phyloP scores from a whole-genome alignment of 371 early-diverging fungal species.

The Mortierella sp. region DNA sequence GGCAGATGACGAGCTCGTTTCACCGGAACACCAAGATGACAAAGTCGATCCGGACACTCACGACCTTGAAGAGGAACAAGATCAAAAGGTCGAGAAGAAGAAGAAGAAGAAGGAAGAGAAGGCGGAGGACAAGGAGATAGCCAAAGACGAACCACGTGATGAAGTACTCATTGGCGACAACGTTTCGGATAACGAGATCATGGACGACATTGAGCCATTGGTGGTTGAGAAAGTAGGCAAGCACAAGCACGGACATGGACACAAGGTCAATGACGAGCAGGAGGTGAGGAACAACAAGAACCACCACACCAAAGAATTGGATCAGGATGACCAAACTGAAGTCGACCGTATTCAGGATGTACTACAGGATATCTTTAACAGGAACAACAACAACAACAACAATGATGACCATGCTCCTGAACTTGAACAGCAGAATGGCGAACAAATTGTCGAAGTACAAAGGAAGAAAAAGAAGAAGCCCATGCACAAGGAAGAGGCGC shows the following conservation, averaged over 20 bases:
- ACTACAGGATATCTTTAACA: too few species aligned
- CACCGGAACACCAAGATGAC: too few species aligned
- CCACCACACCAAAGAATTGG: not conserved
- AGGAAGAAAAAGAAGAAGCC: constrained; percentile 2
- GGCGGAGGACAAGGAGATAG: too few species aligned
- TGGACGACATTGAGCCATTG: too few species aligned
- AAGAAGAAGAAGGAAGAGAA: not conserved
- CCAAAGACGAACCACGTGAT: too few species aligned
- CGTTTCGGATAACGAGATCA: too few species aligned
- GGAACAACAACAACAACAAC: not conserved
- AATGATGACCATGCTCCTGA: not conserved
- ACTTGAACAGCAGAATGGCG: not conserved
- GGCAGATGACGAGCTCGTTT: too few species aligned
- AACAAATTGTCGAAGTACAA: too few species aligned
- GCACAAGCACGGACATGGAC: too few species aligned
- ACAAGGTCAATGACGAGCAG: not conserved
- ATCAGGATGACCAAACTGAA: not conserved
- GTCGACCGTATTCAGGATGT: not conserved
- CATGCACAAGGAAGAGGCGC: constrained; percentile 5
- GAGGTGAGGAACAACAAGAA: not conserved
- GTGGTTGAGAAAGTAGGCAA: too few species aligned
- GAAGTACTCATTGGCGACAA: too few species aligned
- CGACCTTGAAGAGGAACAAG: constrained; percentile 1
- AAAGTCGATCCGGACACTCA: not conserved
- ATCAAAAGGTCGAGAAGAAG: not conserved